Evolutionary conservation across 371 early-diverging fungal species (phyloP).

Genomic region (Actinomucor elegans): DNA sequence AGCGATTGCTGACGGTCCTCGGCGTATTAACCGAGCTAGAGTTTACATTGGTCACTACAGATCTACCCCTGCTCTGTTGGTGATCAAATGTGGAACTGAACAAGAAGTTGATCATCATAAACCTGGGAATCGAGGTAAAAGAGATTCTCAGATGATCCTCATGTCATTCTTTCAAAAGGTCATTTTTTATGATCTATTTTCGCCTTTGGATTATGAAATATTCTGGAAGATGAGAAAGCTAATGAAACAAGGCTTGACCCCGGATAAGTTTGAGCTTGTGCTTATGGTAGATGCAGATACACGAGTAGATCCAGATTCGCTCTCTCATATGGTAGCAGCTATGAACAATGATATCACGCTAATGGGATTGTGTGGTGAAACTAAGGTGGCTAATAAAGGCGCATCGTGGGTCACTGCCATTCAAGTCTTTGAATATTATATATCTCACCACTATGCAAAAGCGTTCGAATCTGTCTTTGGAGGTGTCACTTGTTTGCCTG

Average conservation of each 20-base stretch:
- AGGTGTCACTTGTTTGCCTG: constrained; percentile 95
- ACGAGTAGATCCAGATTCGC: constrained; percentile 71
- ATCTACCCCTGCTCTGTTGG: constrained; percentile 68
- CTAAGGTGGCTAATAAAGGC: constrained; percentile 84
- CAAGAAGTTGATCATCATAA: constrained; percentile 71
- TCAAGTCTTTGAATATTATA: constrained; percentile 97
- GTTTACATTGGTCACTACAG: constrained; percentile 91
- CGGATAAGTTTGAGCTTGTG: constrained; percentile 80
- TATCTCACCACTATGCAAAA: constrained; percentile 91
- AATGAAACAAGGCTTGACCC: constrained; percentile 56
- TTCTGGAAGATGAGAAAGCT: constrained; percentile 75
- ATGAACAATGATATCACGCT: constrained; percentile 78
- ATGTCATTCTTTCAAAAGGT: constrained; percentile 91
- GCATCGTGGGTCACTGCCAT: constrained; percentile 89
- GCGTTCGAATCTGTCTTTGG: constrained; percentile 96
- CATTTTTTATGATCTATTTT: constrained; percentile 80
- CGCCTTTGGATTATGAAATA: constrained; percentile 85
- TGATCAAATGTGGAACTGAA: constrained; percentile 85
- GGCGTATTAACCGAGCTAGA: constrained; percentile 85
- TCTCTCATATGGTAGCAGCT: constrained; percentile 74
- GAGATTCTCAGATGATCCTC: constrained; percentile 92
- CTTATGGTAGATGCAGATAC: constrained; percentile 96
- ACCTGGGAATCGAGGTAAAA: constrained; percentile 91
- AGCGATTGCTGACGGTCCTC: constrained; percentile 83
- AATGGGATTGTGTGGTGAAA: constrained; percentile 89